phyloP scores from a whole-genome alignment of 2,329 filamentous ascomycete species.

The Metarhizium brunneum region DNA sequence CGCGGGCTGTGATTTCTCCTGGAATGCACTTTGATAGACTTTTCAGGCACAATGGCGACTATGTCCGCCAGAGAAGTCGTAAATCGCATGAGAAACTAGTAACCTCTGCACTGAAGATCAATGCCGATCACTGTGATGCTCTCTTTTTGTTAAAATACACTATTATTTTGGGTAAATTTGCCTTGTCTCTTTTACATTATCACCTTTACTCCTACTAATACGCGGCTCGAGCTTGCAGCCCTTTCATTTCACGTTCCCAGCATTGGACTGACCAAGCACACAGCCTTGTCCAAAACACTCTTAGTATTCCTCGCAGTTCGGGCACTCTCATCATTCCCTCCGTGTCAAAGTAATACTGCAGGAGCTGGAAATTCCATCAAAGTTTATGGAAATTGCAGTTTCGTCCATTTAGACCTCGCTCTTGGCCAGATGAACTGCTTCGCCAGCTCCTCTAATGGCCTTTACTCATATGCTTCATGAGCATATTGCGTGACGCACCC shows the following conservation, averaged over 20 bases:
- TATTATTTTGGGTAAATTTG: too few species aligned
- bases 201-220: slow-evolving; percentile 34
- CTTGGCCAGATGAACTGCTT: slow-evolving; percentile 56
- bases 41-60: too few species aligned
- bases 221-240: slow-evolving; percentile 56
- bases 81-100: too few species aligned
- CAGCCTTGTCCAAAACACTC: slow-evolving; percentile 63
- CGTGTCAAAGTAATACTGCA: slow-evolving; percentile 63
- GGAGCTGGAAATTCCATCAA: slow-evolving; percentile 53
- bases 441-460: slow-evolving; percentile 65
- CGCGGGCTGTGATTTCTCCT: too few species aligned
- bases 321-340: slow-evolving; percentile 52
- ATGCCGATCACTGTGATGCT: too few species aligned
- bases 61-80: too few species aligned
- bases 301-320: slow-evolving; percentile 57
- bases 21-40: too few species aligned
- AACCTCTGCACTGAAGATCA: too few species aligned
- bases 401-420: slow-evolving; percentile 34
- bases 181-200: too few species aligned
- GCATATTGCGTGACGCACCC: slow-evolving; percentile 70
- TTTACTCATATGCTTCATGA: slow-evolving; percentile 74
- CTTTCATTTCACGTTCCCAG: slow-evolving; percentile 65
- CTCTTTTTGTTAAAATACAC: too few species aligned
- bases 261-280: slow-evolving; percentile 60
- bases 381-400: slow-evolving; percentile 32